A percentile compares a stretch with the other conserved stretches of the same genome.
Evolutionary conservation across 2,329 filamentous ascomycete species (phyloP).

Genomic region (Mycosphaerelloides madeirae): DNA sequence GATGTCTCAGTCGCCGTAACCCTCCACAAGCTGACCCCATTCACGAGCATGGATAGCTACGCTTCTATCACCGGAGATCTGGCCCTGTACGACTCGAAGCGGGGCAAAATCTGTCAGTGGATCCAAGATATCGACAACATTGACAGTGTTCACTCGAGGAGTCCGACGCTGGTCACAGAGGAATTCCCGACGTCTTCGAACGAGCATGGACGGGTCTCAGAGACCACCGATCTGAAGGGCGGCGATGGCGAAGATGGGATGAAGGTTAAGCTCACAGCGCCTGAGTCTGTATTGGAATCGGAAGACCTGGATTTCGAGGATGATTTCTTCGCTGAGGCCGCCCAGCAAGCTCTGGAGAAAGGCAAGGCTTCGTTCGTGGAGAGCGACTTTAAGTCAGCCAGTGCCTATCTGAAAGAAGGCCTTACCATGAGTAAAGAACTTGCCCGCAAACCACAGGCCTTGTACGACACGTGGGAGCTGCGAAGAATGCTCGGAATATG

Average conservation of each 20-base stretch:
- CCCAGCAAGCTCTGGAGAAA: constrained; percentile 26
- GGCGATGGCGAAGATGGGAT: not conserved
- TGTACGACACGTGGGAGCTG: constrained; percentile 25
- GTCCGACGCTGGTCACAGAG: constrained; percentile 2
- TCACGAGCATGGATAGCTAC: not conserved
- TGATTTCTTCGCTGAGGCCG: constrained; percentile 26
- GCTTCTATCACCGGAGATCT: constrained; percentile 1
- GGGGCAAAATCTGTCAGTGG: constrained; percentile 8
- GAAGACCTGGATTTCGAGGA: constrained; percentile 20
- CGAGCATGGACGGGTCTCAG: not conserved
- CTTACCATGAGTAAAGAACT: constrained; percentile 24
- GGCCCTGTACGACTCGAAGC: not conserved
- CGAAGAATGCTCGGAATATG: constrained; percentile 28
- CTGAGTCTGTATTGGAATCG: not conserved
- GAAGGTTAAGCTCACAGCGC: not conserved
- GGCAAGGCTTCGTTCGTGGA: constrained; percentile 24
- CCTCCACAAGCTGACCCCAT: no score
- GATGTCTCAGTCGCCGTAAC: no score
- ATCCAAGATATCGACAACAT: constrained; percentile 8
- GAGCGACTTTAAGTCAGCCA: constrained; percentile 22
- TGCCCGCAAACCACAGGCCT: constrained; percentile 16
- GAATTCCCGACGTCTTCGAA: not conserved
- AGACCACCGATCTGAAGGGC: not conserved
- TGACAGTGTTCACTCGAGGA: constrained; percentile 1
- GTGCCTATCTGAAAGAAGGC: constrained; percentile 27